Evolutionary conservation across 2,329 filamentous ascomycete genomes (phyloP).

Genomic region (Diaporthe citriasiana): DNA sequence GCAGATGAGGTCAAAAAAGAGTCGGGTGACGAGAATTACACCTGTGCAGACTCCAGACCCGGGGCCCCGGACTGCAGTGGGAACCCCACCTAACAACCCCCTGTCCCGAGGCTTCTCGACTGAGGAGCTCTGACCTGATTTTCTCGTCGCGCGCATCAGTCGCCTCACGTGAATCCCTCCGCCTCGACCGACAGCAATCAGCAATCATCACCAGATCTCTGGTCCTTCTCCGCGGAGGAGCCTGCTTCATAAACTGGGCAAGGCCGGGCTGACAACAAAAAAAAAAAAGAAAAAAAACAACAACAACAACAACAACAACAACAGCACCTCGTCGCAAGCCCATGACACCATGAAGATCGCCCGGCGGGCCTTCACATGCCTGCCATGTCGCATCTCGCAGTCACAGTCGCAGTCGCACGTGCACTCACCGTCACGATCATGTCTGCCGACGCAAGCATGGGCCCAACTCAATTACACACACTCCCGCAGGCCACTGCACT

Average conservation of each 20-base stretch:
- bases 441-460: neutral
- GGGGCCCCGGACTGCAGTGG: conserved; percentile 31
- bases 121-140: conserved; percentile 29
- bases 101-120: conserved; percentile 10
- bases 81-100: neutral
- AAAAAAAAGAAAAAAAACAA: neutral
- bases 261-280: neutral
- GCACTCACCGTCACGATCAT: conserved; percentile 1
- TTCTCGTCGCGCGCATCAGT: neutral
- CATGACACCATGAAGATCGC: conserved; percentile 41
- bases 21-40: conserved; percentile 12
- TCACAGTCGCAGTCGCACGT: neutral
- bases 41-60: neutral
- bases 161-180: conserved; percentile 11
- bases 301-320: neutral
- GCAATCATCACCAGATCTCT: conserved; percentile 14
- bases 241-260: neutral
- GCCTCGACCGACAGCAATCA: neutral
- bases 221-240: neutral
- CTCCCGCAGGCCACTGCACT: conserved; percentile 35
- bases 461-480: neutral
- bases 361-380: conserved; percentile 42
- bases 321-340: neutral
- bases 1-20: conserved; percentile 1
- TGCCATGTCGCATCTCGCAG: conserved; percentile 36